These are phyloP conservation scores for Pythium insidiosum DNA, from an alignment of 352 stramenopile genomes.

Conservation along the genomic window DNA sequence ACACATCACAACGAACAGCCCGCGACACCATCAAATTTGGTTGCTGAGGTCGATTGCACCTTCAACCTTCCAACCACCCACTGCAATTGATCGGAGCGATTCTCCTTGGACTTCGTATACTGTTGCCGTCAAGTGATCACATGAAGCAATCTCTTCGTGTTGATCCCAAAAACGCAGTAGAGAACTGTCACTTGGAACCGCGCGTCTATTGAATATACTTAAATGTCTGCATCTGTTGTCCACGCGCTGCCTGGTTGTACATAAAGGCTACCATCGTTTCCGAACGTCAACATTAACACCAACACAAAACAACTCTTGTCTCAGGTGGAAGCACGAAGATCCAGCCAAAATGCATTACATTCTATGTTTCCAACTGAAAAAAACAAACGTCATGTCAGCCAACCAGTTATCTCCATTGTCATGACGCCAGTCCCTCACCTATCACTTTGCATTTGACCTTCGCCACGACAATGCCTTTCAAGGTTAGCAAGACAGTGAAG, in stretches of 20 bases:
- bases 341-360: too few species aligned
- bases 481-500: too few species aligned
- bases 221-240: too few species aligned
- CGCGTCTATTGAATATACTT: too few species aligned
- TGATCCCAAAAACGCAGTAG: too few species aligned
- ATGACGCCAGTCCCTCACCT: not conserved
- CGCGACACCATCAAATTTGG: not conserved
- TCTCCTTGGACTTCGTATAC: conserved; percentile 16
- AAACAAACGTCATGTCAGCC: not conserved
- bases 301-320: not conserved
- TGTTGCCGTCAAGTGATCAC: too few species aligned
- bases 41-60: not conserved
- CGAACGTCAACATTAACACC: not conserved
- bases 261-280: not conserved
- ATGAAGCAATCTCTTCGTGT: too few species aligned
- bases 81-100: conserved; percentile 11
- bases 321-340: too few species aligned
- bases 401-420: not conserved
- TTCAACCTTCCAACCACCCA: not conserved
- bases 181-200: too few species aligned
- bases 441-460: too few species aligned
- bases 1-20: too few species aligned
- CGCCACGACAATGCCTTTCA: not conserved
- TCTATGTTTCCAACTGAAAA: not conserved
- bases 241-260: too few species aligned